Evolutionary conservation across 306 rosid species (phyloP).

Genomic region (Crotalaria pallida): DNA sequence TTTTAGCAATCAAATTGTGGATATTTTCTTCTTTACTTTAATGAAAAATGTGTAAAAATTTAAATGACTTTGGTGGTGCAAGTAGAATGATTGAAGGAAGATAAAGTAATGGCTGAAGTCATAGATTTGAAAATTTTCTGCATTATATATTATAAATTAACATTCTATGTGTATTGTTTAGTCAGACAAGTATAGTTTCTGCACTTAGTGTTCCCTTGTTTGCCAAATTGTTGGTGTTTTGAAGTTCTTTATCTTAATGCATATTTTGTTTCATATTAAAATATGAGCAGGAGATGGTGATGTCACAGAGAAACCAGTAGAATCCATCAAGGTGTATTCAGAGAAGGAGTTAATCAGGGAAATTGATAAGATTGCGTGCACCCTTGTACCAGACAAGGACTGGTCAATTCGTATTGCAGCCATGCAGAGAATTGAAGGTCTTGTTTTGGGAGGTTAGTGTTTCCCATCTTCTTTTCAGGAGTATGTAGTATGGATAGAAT

Average conservation of each 20-base stretch:
- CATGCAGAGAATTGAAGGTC: constrained; percentile 91
- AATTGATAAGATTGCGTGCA: constrained; percentile 82
- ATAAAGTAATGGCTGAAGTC: constrained; percentile 9
- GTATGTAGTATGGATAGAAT: constrained; percentile 10
- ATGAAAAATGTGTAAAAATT: not conserved
- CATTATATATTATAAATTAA: not conserved
- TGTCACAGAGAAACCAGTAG: constrained; percentile 53
- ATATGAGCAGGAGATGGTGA: constrained; percentile 67
- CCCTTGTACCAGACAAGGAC: constrained; percentile 96
- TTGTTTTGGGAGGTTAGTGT: constrained; percentile 86
- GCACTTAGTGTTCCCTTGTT: not conserved
- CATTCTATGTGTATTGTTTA: not conserved
- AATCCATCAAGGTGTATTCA: constrained; percentile 84
- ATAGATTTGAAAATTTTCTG: not conserved
- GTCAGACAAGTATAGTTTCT: not conserved
- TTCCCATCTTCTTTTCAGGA: constrained; percentile 10
- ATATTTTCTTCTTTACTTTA: not conserved
- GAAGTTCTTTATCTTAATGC: constrained; percentile 13
- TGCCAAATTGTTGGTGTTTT: constrained; percentile 3
- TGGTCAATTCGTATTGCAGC: constrained; percentile 95
- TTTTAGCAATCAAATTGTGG: not conserved
- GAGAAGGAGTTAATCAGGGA: constrained; percentile 94
- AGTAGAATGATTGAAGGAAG: constrained; percentile 1
- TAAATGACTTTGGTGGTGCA: not conserved
- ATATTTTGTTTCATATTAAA: constrained; percentile 23